Conservation (phyloP, 1,284 basidiomycete genomes). For the Exsudoporus floridanus region DNA sequence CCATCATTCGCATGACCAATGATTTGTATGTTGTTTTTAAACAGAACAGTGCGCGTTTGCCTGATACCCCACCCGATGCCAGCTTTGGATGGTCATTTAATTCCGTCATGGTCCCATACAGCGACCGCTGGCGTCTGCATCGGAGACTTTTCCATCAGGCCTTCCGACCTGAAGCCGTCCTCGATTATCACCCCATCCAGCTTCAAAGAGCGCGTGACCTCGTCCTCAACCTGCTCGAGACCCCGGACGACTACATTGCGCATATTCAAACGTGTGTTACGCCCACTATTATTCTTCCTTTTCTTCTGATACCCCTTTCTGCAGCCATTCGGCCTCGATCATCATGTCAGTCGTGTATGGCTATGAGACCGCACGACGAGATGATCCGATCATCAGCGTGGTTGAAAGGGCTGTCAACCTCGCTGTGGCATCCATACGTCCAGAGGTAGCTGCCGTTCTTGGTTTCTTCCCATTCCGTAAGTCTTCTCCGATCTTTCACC, state of each 20-base stretch:
- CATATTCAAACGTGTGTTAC: slow-evolving; percentile 29
- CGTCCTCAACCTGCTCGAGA: slow-evolving; percentile 26
- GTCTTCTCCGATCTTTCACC: not conserved
- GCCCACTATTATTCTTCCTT: not conserved
- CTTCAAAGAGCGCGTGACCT: slow-evolving; percentile 30
- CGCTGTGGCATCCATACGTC: slow-evolving; percentile 22
- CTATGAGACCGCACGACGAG: slow-evolving; percentile 23
- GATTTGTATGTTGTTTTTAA: slow-evolving; percentile 23
- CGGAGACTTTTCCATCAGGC: slow-evolving; percentile 31
- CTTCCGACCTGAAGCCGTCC: slow-evolving; percentile 24
- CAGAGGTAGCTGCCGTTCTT: slow-evolving; percentile 30
- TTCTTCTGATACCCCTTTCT: not conserved
- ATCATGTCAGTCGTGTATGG: slow-evolving; percentile 35
- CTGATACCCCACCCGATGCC: not conserved
- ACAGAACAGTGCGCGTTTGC: not conserved
- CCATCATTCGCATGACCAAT: slow-evolving; percentile 28
- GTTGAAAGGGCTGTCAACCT: slow-evolving; percentile 25
- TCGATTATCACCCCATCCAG: slow-evolving; percentile 25
- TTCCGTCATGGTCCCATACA: slow-evolving; percentile 29
- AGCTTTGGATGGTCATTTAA: slow-evolving; percentile 35
- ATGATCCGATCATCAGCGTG: slow-evolving; percentile 29
- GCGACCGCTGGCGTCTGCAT: slow-evolving; percentile 33
- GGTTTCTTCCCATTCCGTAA: slow-evolving; percentile 32
- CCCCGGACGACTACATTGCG: slow-evolving; percentile 14
- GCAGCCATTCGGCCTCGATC: slow-evolving; percentile 29